These are phyloP conservation scores for Cyclospora cayetanensis DNA, from an alignment of 169 alveolate species.

Conservation along the genomic window DNA sequence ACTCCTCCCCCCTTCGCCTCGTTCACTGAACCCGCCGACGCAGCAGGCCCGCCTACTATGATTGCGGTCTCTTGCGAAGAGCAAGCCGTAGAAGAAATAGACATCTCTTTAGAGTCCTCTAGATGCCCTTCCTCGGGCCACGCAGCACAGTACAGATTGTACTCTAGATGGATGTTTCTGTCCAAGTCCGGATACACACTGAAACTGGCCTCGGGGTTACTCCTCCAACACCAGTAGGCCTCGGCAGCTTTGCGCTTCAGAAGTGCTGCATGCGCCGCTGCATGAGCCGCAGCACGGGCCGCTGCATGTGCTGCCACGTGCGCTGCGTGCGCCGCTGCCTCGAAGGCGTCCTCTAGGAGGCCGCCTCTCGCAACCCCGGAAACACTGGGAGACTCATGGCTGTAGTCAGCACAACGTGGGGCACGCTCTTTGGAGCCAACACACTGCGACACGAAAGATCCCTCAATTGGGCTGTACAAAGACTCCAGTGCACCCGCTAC, in stretches of 20 bases:
- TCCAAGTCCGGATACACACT: constrained; percentile 63
- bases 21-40: neutral
- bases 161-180: constrained; percentile 59
- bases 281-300: constrained; percentile 55
- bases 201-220: neutral
- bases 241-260: constrained; percentile 38
- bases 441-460: neutral
- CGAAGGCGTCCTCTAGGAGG: constrained; percentile 14
- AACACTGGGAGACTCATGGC: neutral
- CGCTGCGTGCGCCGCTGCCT: constrained; percentile 66
- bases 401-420: neutral
- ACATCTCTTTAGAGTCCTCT: neutral
- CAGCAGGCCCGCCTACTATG: neutral
- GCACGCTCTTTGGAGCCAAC: neutral
- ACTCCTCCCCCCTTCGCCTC: too few species aligned
- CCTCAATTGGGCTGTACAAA: neutral
- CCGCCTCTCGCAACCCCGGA: neutral
- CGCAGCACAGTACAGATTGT: constrained; percentile 39
- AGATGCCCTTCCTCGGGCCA: neutral
- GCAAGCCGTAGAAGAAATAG: neutral
- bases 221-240: neutral
- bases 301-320: constrained; percentile 49
- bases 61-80: neutral
- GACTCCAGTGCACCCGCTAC: neutral
- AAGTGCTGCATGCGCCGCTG: constrained; percentile 56